A percentile compares a stretch with the other conserved stretches of the same genome.
These are phyloP conservation scores for Diaporthe longicolla DNA, from an alignment of 2,329 filamentous ascomycete genomes.

Conservation along the genomic window DNA sequence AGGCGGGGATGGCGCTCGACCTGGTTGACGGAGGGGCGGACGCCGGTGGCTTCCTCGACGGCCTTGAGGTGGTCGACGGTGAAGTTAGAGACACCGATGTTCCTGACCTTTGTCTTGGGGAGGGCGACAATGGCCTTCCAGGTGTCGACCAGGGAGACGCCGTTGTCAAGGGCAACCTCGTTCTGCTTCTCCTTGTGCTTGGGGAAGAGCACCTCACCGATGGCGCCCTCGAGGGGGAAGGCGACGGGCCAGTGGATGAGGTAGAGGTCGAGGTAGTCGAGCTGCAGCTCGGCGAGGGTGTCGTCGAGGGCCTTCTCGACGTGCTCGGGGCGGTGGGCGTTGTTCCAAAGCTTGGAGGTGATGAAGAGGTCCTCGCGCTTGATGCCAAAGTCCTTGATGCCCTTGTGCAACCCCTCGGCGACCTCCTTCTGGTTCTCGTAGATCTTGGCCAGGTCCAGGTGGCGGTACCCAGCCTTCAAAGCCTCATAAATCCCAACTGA, in stretches of 20 bases:
- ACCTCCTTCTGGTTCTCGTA: constrained; percentile 77
- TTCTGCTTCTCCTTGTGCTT: constrained; percentile 51
- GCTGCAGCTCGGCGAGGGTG: constrained; percentile 67
- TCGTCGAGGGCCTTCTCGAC: constrained; percentile 70
- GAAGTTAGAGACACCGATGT: constrained; percentile 83
- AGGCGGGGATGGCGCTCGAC: constrained; percentile 76
- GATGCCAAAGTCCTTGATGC: constrained; percentile 62
- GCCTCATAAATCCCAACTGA: constrained; percentile 75
- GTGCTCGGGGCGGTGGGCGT: constrained; percentile 74
- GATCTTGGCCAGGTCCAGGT: constrained; percentile 67
- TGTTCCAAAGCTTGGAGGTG: constrained; percentile 78
- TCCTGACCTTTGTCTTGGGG: constrained; percentile 72
- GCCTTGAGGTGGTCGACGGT: constrained; percentile 71
- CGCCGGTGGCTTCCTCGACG: constrained; percentile 70
- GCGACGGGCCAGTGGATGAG: constrained; percentile 75
- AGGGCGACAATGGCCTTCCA: constrained; percentile 61
- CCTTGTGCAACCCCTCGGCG: constrained; percentile 67
- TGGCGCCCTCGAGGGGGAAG: constrained; percentile 50
- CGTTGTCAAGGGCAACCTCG: constrained; percentile 59
- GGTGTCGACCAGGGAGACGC: constrained; percentile 58
- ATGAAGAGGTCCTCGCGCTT: constrained; percentile 71
- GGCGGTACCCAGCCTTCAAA: constrained; percentile 74
- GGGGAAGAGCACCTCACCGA: constrained; percentile 61
- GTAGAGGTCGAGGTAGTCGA: constrained; percentile 73
- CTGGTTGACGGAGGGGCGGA: constrained; percentile 75